These are phyloP conservation scores for Podospora tetraspora DNA, from an alignment of 495 filamentous ascomycete species.

Conservation along the genomic window DNA sequence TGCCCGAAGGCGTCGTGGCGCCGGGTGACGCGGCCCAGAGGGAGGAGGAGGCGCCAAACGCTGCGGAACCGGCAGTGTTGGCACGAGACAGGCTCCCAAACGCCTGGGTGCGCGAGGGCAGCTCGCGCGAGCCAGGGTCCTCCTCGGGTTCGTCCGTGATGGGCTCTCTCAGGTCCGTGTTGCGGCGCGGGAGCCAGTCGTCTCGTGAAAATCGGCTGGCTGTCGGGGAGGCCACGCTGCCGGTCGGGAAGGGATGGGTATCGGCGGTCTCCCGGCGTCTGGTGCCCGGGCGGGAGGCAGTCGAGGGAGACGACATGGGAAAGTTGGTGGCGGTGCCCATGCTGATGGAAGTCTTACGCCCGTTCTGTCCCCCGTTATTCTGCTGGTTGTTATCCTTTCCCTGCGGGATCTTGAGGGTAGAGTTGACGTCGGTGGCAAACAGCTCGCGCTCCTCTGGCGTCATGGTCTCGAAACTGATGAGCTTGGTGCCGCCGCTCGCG, in stretches of 20 bases:
- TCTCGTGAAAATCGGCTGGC: slow-evolving; percentile 46
- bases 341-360: slow-evolving; percentile 74
- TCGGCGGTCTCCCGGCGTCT: slow-evolving; percentile 88
- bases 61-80: slow-evolving; percentile 47
- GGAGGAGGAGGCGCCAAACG: slow-evolving; percentile 53
- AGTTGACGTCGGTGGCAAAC: slow-evolving; percentile 85
- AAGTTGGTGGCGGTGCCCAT: slow-evolving; percentile 45
- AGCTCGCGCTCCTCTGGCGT: slow-evolving; percentile 78
- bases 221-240: slow-evolving; percentile 45
- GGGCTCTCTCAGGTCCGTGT: slow-evolving; percentile 51
- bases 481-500: slow-evolving; percentile 61
- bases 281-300: slow-evolving; percentile 59
- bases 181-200: slow-evolving; percentile 67
- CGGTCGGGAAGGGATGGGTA: slow-evolving; percentile 58
- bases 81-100: slow-evolving; percentile 62
- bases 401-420: slow-evolving; percentile 77
- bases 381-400: slow-evolving; percentile 66
- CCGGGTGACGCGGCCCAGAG: slow-evolving; percentile 60
- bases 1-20: slow-evolving; percentile 48
- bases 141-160: slow-evolving; percentile 47
- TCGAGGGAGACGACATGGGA: slow-evolving; percentile 56
- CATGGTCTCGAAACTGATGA: slow-evolving; percentile 71
- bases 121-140: slow-evolving; percentile 21
- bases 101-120: slow-evolving; percentile 37
- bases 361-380: slow-evolving; percentile 43